phyloP scores from a whole-genome alignment of 345 rosid species.

The Euphorbia pulcherrima region DNA sequence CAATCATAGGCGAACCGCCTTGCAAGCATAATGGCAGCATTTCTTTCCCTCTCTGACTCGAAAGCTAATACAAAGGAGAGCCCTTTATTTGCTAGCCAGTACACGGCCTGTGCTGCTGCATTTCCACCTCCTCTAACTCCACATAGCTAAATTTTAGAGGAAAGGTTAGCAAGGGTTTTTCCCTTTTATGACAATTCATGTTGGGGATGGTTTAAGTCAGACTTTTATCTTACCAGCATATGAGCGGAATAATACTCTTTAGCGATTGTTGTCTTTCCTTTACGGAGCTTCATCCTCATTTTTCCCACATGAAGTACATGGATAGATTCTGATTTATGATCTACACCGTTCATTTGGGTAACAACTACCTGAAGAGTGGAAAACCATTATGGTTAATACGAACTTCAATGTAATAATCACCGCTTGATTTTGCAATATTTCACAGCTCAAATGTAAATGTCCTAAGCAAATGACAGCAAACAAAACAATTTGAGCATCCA shows the following conservation, averaged over 20 bases:
- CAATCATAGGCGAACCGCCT: constrained; percentile 94
- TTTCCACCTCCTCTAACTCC: constrained; percentile 99
- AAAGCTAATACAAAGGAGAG: constrained; percentile 75
- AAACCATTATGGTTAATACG: constrained; percentile 1
- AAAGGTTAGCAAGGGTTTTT: neutral
- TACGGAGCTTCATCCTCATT: constrained; percentile 91
- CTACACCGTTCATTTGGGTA: constrained; percentile 68
- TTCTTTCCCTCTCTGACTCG: constrained; percentile 83
- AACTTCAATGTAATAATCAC: neutral
- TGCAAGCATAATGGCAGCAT: constrained; percentile 89
- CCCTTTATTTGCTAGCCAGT: constrained; percentile 83
- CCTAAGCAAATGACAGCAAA: neutral
- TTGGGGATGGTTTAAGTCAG: constrained; percentile 1
- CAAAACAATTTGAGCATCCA: neutral
- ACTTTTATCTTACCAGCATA: constrained; percentile 65
- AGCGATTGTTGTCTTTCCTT: constrained; percentile 61
- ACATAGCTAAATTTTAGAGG: constrained; percentile 47
- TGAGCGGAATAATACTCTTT: constrained; percentile 83
- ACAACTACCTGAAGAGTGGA: constrained; percentile 57
- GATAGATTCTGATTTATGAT: constrained; percentile 69
- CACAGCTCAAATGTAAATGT: neutral
- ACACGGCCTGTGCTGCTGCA: constrained; percentile 89
- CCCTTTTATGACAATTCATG: neutral
- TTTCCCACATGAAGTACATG: constrained; percentile 85
- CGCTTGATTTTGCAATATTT: neutral